Evolutionary conservation across 1,284 basidiomycete species (phyloP).

Genomic region (Taiwanofungus camphoratus): DNA sequence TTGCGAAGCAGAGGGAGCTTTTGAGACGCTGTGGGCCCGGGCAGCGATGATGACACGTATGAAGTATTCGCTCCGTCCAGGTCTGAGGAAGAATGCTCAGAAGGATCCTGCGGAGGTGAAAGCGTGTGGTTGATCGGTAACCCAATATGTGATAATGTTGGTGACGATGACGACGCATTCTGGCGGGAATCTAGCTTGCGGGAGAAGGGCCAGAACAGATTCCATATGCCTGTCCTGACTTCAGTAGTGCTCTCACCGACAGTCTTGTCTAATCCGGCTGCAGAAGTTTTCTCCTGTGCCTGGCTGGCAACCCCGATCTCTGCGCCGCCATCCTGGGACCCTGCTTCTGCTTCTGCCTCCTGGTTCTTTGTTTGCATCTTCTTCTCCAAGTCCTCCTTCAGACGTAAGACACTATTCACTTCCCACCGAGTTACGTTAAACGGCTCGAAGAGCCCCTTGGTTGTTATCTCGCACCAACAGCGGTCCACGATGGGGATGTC

Average conservation of each 20-base stretch:
- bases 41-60: not conserved
- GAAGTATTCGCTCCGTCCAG: not conserved
- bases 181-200: not conserved
- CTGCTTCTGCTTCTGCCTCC: conserved; percentile 24
- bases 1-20: conserved; percentile 36
- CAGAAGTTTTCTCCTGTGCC: not conserved
- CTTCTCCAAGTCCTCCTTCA: conserved; percentile 36
- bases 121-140: not conserved
- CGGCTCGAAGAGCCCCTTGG: conserved; percentile 55
- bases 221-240: conserved; percentile 3
- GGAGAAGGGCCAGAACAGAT: conserved; percentile 9
- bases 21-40: not conserved
- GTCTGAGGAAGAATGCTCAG: not conserved
- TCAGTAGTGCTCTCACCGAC: not conserved
- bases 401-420: conserved; percentile 45
- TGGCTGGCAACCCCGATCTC: conserved; percentile 4
- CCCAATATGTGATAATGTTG: not conserved
- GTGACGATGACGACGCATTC: not conserved
- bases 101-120: not conserved
- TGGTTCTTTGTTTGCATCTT: conserved; percentile 23
- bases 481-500: conserved; percentile 62
- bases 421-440: conserved; percentile 74
- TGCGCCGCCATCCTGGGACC: not conserved
- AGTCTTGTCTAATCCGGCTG: not conserved
- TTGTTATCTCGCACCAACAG: conserved; percentile 75